Percentiles rank a stretch among this genome's conserved stretches.
These are phyloP conservation scores for Umbelopsis isabellina DNA, from an alignment of 192 early-diverging fungal genomes.

Conservation along the genomic window DNA sequence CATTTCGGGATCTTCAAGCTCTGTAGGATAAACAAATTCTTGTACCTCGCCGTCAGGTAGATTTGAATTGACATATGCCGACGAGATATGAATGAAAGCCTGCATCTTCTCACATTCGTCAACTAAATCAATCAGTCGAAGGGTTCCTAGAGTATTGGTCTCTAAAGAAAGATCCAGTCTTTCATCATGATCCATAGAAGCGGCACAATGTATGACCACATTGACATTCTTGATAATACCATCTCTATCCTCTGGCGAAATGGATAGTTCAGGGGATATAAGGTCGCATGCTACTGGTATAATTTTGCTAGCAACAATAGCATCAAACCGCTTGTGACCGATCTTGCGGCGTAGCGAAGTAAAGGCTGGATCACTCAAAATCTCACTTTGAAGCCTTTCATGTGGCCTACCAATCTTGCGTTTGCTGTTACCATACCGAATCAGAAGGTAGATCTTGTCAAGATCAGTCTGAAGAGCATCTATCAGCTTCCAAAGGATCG, in stretches of 20 bases:
- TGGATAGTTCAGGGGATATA: conserved; percentile 45
- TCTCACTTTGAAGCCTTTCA: conserved; percentile 40
- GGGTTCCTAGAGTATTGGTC: conserved; percentile 45
- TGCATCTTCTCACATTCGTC: conserved; percentile 42
- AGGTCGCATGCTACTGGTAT: conserved; percentile 53
- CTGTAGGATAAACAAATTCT: conserved; percentile 44
- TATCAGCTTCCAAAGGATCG: conserved; percentile 53
- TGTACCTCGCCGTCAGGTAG: conserved; percentile 39
- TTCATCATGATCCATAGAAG: conserved; percentile 53
- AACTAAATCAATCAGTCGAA: conserved; percentile 46
- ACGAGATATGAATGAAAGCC: conserved; percentile 41
- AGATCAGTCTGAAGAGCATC: conserved; percentile 43
- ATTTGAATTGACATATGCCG: conserved; percentile 36
- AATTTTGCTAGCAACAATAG: conserved; percentile 44
- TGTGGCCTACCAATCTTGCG: conserved; percentile 40
- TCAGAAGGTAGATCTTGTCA: conserved; percentile 34
- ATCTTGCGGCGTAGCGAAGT: conserved; percentile 40
- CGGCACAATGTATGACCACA: conserved; percentile 56
- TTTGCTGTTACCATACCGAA: conserved; percentile 39
- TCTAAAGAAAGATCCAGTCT: conserved; percentile 50
- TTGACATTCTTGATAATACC: conserved; percentile 44
- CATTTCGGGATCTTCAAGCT: conserved; percentile 40
- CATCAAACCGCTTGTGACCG: conserved; percentile 39
- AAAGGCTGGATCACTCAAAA: conserved; percentile 46
- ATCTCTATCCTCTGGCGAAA: conserved; percentile 43